Evolutionary conservation across 768 basidiomycete species (phyloP), one percentile per base, ranked within the genome.

Genomic region (Lanmaoa pseudosensibilis): DNA sequence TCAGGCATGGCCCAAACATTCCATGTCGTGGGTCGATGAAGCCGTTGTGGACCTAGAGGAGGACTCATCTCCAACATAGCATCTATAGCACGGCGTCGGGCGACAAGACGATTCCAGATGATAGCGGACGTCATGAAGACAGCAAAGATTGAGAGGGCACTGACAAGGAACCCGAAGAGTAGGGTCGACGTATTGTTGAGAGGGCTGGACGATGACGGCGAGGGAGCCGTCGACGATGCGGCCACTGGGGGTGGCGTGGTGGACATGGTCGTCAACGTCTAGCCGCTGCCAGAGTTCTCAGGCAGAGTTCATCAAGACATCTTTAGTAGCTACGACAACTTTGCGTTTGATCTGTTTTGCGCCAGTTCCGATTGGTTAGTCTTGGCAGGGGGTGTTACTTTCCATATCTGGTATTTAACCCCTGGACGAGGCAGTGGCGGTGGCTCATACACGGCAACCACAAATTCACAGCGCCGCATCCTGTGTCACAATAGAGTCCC

Each of bases 21-120:
- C 71, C 69, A 69, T 48, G 62, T 58, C 33, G 2, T 38, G 19
- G 71, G 71, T 40, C 58, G 65, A 40, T 33, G 56, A 23, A 51
- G n/a, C 16, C 34, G 53, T 16, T 37, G 59, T 39, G 49, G 32
- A 3, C 38, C 43, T 38, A 10, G 21, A 5, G 55, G 41, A 4
- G 45, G 13, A 23, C 21, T 60, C 16, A 27, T 33, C 15, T 30
- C 46, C 51, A 65, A 54, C 58, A 47, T 60, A 15, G 58, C 59
- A 1, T 73, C 70, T 36, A 73, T 72, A 2, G 50, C 53, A 1
- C 50, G 70, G 27, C 71, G 71, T 19, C 71, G 65, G 2, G 52
- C 37, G 21, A 72, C 60, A n/a, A 72, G 72, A 41, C 72, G 71
- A 40, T 67, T 72, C 71, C 71, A 72, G 48, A 69, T 43, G 4